Percentiles rank a stretch among this genome's conserved stretches.
These are phyloP conservation scores for Dorcoceras hygrometricum DNA, from an alignment of 257 asterid species.

Conservation along the genomic window DNA sequence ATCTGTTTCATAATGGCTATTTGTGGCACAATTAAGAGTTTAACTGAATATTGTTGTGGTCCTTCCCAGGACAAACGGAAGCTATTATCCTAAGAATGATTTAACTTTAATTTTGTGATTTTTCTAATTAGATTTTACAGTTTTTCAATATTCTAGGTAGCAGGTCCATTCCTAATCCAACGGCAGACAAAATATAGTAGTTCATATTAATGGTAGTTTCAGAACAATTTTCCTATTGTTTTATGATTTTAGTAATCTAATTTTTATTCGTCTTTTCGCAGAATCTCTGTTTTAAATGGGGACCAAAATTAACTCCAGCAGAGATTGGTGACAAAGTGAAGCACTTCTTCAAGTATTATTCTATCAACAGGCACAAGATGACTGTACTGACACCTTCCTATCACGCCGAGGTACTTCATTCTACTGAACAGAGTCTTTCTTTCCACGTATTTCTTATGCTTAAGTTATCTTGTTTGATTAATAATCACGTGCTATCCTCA, in stretches of 20 bases:
- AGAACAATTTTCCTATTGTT: not conserved
- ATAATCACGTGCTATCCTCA: no score
- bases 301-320: constrained; percentile 61
- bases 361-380: constrained; percentile 93
- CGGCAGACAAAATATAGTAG: no score
- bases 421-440: not conserved
- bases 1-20: constrained; percentile 17
- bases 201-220: no score
- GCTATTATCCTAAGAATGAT: not conserved
- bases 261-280: constrained; percentile 27
- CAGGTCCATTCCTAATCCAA: no score
- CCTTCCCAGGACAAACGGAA: not conserved
- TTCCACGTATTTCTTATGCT: not conserved
- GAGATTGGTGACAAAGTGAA: constrained; percentile 85
- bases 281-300: constrained; percentile 97
- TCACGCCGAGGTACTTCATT: constrained; percentile 70
- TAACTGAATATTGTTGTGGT: not conserved
- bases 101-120: no score
- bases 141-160: no score
- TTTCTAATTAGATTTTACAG: not conserved
- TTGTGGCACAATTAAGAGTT: constrained; percentile 22
- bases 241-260: not conserved
- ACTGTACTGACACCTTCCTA: constrained; percentile 90
- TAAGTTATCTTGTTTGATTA: not conserved
- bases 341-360: no score